Conservation (phyloP, 106 monocot species). For the Dendrobium huoshanense region DNA sequence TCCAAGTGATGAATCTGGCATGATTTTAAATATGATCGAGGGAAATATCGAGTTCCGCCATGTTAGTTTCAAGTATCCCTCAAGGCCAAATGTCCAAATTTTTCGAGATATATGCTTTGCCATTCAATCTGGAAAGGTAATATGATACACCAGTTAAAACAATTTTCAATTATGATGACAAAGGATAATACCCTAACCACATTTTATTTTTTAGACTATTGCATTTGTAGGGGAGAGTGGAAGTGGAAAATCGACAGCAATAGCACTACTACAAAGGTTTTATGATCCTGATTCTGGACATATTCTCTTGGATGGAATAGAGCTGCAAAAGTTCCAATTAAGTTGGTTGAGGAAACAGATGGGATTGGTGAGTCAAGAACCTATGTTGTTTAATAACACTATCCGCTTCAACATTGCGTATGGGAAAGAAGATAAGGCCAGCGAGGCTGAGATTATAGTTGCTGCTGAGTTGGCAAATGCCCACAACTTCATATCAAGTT, state of each 20-base stretch:
- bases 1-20: slow-evolving; percentile 38
- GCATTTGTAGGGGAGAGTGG: slow-evolving; percentile 26
- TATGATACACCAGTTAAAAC: neutral
- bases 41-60: slow-evolving; percentile 6
- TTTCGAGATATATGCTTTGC: slow-evolving; percentile 39
- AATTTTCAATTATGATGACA: neutral
- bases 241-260: slow-evolving; percentile 22
- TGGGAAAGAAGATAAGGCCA: slow-evolving; percentile 12
- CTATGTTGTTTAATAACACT: slow-evolving; percentile 13
- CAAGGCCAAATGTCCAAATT: slow-evolving; percentile 38
- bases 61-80: slow-evolving; percentile 35
- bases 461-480: slow-evolving; percentile 21
- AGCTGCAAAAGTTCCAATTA: slow-evolving; percentile 8
- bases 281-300: slow-evolving; percentile 18
- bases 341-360: slow-evolving; percentile 20
- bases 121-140: slow-evolving; percentile 46
- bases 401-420: slow-evolving; percentile 19
- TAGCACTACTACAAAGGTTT: slow-evolving; percentile 15
- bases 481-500: slow-evolving; percentile 18
- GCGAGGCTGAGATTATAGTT: slow-evolving; percentile 13
- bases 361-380: slow-evolving; percentile 23
- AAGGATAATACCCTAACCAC: neutral
- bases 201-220: slow-evolving; percentile 13
- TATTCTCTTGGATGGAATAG: slow-evolving; percentile 15
- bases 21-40: slow-evolving; percentile 6